Evolutionary conservation across 306 rosid species (phyloP), one percentile per base, ranked within the genome.

Genomic region (Myrica gale): DNA sequence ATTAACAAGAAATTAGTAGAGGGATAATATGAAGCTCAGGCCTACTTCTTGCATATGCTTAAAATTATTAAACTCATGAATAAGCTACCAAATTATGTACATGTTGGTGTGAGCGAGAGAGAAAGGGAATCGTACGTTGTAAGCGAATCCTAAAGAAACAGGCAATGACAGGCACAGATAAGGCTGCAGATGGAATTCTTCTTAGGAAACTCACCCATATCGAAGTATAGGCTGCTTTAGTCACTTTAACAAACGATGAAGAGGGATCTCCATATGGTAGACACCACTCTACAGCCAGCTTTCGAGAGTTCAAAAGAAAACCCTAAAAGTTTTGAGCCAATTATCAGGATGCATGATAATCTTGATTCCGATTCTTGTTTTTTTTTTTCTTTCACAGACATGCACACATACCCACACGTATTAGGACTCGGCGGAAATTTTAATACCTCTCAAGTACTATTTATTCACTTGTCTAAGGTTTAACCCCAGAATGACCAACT

Each of bases 101-200:
- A 5, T 1, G 2, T 21, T 0, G 3, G 15, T 5, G 63, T n/a
- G 39, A 19, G 62, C 0, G 15, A 2, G 62, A 19, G 11, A 7
- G 62, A 20, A 45, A 20, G 62, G 37, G 37, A 32, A 32, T 32
- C 37, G n/a, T n/a, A n/a, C n/a, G 37, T 32, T 26, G 39, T 19
- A 51, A 48, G 73, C 17, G 41, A 60, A 41, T 44, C 19, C 15
- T 6, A 5, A 60, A 61, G 77, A 74, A 46, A 45, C 72, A 71
- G 58, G 43, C 48, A 55, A 43, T 69, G 39, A 61, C 72, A 68
- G 73, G 60, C 41, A 66, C 69, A 78, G 63, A 55, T 9, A 82
- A 83, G 76, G 81, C 74, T 77, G 85, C 73, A 55, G n/a, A 57
- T 21, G 86, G 90, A 86, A 82, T 84, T 84, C 85, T 79, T 82